Evolutionary conservation across 257 asterid species (phyloP).

Genomic region (Avicennia marina): DNA sequence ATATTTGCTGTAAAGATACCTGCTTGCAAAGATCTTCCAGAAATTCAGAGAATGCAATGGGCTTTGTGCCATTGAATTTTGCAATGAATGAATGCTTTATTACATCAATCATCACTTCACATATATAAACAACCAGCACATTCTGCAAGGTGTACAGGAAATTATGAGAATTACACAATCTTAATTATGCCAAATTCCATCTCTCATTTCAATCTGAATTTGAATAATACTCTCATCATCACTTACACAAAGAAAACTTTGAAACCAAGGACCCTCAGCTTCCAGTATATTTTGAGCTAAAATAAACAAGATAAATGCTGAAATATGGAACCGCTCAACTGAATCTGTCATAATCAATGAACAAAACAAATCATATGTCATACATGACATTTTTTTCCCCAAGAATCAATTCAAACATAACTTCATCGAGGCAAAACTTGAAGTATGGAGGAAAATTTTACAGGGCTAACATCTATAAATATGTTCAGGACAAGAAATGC

Average conservation of each 20-base stretch:
- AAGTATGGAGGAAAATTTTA: too few species aligned
- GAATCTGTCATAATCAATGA: constrained; percentile 56
- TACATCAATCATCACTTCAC: constrained; percentile 87
- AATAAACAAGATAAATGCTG: constrained; percentile 87
- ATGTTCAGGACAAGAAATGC: not conserved
- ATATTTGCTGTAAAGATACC: too few species aligned
- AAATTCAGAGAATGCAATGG: constrained; percentile 84
- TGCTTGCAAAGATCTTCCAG: constrained; percentile 97
- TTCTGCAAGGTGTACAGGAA: constrained; percentile 59
- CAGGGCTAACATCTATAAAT: too few species aligned
- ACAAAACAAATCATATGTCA: constrained; percentile 18
- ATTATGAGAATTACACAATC: not conserved
- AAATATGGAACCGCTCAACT: constrained; percentile 92
- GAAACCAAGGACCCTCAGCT: constrained; percentile 97
- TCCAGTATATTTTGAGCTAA: constrained; percentile 93
- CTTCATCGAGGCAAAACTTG: too few species aligned
- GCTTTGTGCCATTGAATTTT: constrained; percentile 90
- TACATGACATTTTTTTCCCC: not conserved
- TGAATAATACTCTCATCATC: not conserved
- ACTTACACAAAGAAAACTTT: constrained; percentile 77
- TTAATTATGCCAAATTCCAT: constrained; percentile 1
- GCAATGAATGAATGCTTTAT: constrained; percentile 94
- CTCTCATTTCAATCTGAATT: too few species aligned
- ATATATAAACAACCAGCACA: constrained; percentile 68
- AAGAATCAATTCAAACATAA: not conserved